A percentile compares a stretch with the other conserved stretches of the same genome.
phyloP scores from a whole-genome alignment of 2,329 filamentous ascomycete species.

The Cyphellophora europaea region DNA sequence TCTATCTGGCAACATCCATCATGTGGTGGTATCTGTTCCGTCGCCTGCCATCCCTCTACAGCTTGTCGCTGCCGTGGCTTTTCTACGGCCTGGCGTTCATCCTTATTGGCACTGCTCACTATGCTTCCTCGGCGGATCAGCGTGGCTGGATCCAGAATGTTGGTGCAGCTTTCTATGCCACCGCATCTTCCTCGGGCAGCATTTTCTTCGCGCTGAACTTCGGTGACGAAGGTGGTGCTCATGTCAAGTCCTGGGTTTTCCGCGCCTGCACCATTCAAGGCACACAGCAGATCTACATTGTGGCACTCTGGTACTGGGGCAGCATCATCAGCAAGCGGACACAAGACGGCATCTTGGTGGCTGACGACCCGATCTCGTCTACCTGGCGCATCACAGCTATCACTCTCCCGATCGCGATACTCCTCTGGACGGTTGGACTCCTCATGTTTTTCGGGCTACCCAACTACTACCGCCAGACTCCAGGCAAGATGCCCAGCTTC shows the following conservation, averaged over 20 bases:
- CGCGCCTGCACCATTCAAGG: slow-evolving; percentile 58
- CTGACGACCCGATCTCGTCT: slow-evolving; percentile 29
- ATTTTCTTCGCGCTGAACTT: slow-evolving; percentile 61
- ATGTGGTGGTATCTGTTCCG: slow-evolving; percentile 58
- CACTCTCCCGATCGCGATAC: slow-evolving; percentile 46
- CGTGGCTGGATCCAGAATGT: slow-evolving; percentile 51
- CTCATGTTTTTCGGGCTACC: slow-evolving; percentile 54
- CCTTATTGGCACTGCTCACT: slow-evolving; percentile 55
- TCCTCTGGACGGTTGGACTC: slow-evolving; percentile 48
- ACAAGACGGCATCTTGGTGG: slow-evolving; percentile 28
- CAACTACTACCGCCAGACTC: slow-evolving; percentile 56
- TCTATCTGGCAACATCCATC: slow-evolving; percentile 49
- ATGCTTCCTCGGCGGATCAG: slow-evolving; percentile 23
- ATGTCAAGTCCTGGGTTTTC: slow-evolving; percentile 58
- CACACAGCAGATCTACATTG: slow-evolving; percentile 57
- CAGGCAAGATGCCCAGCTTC: slow-evolving; percentile 56
- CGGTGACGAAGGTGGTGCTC: slow-evolving; percentile 53
- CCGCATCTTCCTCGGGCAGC: slow-evolving; percentile 53
- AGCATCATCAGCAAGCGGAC: slow-evolving; percentile 40
- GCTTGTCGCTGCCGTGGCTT: slow-evolving; percentile 52
- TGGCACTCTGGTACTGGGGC: slow-evolving; percentile 60
- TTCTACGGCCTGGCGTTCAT: slow-evolving; percentile 56
- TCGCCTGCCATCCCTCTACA: slow-evolving; percentile 45
- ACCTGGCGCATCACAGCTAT: slow-evolving; percentile 43
- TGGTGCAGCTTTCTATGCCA: slow-evolving; percentile 52